Percentiles rank a stretch among this genome's conserved stretches.
Conservation (phyloP, 495 filamentous ascomycete species). For the Recurvomyces mirabilis region DNA sequence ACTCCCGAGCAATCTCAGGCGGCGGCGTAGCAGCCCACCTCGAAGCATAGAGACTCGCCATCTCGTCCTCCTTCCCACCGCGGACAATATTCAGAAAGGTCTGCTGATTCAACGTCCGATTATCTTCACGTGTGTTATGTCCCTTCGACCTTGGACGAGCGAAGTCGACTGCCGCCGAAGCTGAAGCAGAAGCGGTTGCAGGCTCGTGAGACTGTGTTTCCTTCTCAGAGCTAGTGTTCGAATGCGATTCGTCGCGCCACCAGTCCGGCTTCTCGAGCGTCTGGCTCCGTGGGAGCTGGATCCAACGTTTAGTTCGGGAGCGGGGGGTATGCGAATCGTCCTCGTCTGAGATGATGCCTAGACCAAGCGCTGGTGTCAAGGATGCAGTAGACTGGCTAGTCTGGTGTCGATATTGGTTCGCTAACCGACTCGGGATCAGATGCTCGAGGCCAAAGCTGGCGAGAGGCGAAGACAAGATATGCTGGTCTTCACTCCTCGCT, state of each 20-base stretch:
- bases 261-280: constrained; percentile 19
- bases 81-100: constrained; percentile 29
- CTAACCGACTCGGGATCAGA: constrained; percentile 27
- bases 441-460: constrained; percentile 30
- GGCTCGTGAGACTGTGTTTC: neutral
- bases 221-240: constrained; percentile 14
- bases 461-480: constrained; percentile 26
- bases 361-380: neutral
- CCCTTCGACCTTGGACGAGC: constrained; percentile 3
- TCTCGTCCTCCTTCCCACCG: constrained; percentile 7
- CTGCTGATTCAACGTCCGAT: constrained; percentile 30
- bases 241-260: constrained; percentile 26
- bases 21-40: constrained; percentile 17
- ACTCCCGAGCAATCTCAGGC: neutral
- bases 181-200: no score
- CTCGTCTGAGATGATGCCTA: neutral
- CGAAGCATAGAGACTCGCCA: constrained; percentile 17
- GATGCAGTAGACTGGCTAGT: constrained; percentile 7
- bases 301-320: constrained; percentile 24
- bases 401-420: no score
- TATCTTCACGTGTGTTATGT: constrained; percentile 25
- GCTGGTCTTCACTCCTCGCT: constrained; percentile 26
- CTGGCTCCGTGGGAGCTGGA: constrained; percentile 24
- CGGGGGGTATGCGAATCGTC: constrained; percentile 13
- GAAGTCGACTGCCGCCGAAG: neutral